Evolutionary conservation across 164 flowering plant genomes (phyloP).

Genomic region (Brasenia schreberi): DNA sequence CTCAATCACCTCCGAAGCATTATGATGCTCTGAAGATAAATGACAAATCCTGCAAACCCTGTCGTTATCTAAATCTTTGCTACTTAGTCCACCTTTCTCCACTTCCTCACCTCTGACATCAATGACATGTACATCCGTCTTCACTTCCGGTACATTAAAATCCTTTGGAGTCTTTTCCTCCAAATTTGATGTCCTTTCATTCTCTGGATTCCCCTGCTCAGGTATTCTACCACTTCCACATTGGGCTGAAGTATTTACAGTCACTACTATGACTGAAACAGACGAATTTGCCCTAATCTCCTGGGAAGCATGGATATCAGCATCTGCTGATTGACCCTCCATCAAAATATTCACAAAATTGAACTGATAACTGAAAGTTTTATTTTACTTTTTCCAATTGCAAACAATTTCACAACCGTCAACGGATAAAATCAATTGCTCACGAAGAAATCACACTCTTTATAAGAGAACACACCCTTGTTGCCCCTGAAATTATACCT

Average conservation of each 20-base stretch:
- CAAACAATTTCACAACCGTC: not conserved
- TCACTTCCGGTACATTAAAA: not conserved
- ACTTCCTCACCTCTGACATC: not conserved
- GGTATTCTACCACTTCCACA: not conserved
- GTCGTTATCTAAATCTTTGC: conserved; percentile 20
- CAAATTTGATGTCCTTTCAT: not conserved
- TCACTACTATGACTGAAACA: not conserved
- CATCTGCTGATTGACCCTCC: not conserved
- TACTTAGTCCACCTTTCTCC: conserved; percentile 4
- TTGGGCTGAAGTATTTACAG: not conserved
- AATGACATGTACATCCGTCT: not conserved
- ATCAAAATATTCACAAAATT: not conserved
- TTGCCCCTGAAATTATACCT: not conserved
- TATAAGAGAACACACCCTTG: not conserved
- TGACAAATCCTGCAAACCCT: conserved; percentile 82
- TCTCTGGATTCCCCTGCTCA: not conserved
- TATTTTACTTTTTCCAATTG: not conserved
- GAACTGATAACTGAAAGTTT: not conserved
- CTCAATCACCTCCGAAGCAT: conserved; percentile 28
- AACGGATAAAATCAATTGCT: not conserved
- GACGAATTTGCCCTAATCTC: not conserved
- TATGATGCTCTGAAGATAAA: conserved; percentile 34
- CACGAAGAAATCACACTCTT: not conserved
- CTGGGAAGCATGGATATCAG: not conserved
- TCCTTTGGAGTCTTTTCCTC: not conserved